Evolutionary conservation across 345 rosid genomes (phyloP).

Genomic region (Ricinus communis): DNA sequence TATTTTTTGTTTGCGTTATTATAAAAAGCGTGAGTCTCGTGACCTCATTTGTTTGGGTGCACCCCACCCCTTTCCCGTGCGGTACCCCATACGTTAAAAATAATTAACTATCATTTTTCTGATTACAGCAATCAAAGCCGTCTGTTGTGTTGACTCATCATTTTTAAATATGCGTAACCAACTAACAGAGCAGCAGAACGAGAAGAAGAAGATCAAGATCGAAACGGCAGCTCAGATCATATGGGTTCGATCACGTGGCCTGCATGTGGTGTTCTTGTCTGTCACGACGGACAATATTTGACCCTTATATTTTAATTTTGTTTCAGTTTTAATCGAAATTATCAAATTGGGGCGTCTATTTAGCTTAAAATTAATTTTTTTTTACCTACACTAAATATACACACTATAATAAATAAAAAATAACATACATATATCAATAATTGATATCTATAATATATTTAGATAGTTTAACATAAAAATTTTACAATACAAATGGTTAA

Average conservation of each 20-base stretch:
- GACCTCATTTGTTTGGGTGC: constrained; percentile 10
- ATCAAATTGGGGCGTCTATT: too few relatives aligned
- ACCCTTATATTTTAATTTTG: background rate
- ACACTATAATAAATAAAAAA: too few relatives aligned
- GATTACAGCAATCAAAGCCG: background rate
- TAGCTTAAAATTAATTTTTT: too few relatives aligned
- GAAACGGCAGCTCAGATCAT: background rate
- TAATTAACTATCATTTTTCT: background rate
- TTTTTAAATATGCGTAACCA: too few relatives aligned
- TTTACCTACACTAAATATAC: too few relatives aligned
- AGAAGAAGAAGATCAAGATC: too few relatives aligned
- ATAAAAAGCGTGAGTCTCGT: constrained; percentile 34
- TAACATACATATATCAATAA: too few relatives aligned
- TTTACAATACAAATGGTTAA: too few relatives aligned
- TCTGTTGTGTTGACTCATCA: background rate
- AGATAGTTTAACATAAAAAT: too few relatives aligned
- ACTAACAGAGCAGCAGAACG: background rate
- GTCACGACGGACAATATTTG: constrained; percentile 9
- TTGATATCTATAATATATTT: too few relatives aligned
- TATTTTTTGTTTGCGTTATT: too few relatives aligned
- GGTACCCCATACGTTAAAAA: background rate
- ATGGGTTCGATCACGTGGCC: constrained; percentile 8
- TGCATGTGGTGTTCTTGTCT: constrained; percentile 7
- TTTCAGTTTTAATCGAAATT: too few relatives aligned
- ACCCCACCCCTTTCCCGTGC: background rate